Percentiles rank a stretch among this genome's conserved stretches.
These are phyloP conservation scores for Neurospora sp. DNA, from an alignment of 2,329 filamentous ascomycete genomes.

Conservation along the genomic window DNA sequence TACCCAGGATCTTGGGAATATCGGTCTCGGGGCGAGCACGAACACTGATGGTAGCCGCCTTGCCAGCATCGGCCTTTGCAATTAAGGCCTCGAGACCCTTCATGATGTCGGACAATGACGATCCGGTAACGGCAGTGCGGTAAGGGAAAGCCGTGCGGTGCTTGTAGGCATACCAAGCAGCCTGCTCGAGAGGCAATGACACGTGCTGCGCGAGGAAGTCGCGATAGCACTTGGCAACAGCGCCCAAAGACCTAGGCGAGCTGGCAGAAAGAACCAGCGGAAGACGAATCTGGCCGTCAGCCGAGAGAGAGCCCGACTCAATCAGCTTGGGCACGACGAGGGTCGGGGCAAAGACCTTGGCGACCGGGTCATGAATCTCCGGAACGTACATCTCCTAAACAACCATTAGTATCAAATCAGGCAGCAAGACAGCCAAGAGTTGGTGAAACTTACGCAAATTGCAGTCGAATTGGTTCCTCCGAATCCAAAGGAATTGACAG, in stretches of 20 bases:
- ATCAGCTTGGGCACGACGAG: neutral
- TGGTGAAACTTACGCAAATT: constrained; percentile 21
- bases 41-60: constrained; percentile 6
- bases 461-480: constrained; percentile 34
- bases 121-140: constrained; percentile 20
- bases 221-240: constrained; percentile 18
- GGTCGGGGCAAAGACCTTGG: constrained; percentile 1
- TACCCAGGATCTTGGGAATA: constrained; percentile 18
- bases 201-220: constrained; percentile 20
- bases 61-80: constrained; percentile 3
- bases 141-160: constrained; percentile 23
- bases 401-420: neutral
- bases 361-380: constrained; percentile 19
- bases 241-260: constrained; percentile 24
- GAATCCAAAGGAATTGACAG: constrained; percentile 36
- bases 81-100: constrained; percentile 19
- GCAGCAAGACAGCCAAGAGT: neutral
- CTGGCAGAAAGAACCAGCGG: constrained; percentile 30
- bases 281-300: constrained; percentile 11
- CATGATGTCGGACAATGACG: constrained; percentile 15
- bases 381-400: constrained; percentile 25
- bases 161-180: constrained; percentile 25
- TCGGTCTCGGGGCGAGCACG: constrained; percentile 14
- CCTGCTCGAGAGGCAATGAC: constrained; percentile 6
- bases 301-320: neutral